Evolutionary conservation across 2,329 filamentous ascomycete species (phyloP).

Genomic region (Fusarium acutatum): DNA sequence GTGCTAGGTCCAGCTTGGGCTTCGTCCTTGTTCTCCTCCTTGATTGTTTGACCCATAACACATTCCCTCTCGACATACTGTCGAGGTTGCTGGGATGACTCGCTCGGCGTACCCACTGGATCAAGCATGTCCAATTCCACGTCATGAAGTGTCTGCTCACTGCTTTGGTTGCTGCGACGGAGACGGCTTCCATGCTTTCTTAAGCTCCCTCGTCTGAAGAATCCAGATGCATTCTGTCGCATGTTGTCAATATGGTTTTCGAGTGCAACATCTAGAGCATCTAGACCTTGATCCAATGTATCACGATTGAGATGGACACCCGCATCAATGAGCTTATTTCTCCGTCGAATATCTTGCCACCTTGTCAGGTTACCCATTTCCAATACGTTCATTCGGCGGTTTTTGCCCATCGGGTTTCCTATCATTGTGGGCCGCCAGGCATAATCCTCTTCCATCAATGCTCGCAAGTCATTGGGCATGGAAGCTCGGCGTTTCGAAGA

Average conservation of each 20-base stretch:
- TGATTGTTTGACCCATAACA: conserved; percentile 49
- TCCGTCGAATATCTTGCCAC: conserved; percentile 76
- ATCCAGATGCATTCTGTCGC: conserved; percentile 45
- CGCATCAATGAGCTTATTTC: conserved; percentile 65
- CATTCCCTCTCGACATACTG: conserved; percentile 46
- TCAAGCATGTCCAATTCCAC: conserved; percentile 44
- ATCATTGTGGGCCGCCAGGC: conserved; percentile 76
- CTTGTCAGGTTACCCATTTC: conserved; percentile 74
- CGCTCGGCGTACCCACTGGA: conserved; percentile 13
- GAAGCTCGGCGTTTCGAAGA: conserved; percentile 57
- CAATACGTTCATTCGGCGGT: conserved; percentile 74
- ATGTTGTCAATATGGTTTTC: conserved; percentile 50
- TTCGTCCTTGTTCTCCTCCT: conserved; percentile 46
- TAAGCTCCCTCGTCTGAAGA: conserved; percentile 42
- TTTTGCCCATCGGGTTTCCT: conserved; percentile 74
- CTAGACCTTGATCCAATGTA: conserved; percentile 48
- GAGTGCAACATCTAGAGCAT: conserved; percentile 49
- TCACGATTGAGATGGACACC: conserved; percentile 49
- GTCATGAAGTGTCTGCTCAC: conserved; percentile 39
- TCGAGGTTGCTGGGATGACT: conserved; percentile 13
- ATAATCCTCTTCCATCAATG: conserved; percentile 59
- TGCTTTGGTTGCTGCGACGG: conserved; percentile 43
- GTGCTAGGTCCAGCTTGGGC: conserved; percentile 10
- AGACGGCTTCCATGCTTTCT: conserved; percentile 35
- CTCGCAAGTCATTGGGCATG: conserved; percentile 49